Evolutionary conservation across 208 protist species (phyloP), one percentile per base, ranked within the genome.

Genomic region (Leishmania gerbilli): DNA sequence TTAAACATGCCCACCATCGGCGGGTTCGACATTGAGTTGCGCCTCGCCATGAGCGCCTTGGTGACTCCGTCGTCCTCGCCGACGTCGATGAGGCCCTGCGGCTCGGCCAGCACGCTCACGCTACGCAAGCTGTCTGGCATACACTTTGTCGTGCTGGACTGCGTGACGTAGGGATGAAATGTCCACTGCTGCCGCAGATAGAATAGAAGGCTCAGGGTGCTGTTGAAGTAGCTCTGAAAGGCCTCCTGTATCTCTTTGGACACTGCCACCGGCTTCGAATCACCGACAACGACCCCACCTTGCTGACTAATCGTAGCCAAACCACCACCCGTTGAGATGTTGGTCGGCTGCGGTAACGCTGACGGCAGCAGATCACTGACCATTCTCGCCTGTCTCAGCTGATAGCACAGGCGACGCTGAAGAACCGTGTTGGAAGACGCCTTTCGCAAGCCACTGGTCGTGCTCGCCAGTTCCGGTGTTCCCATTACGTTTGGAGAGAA

Each of bases 31-130:
- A 74, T 76, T 49, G 89, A 79, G 27, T 81, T 53, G 37, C 71
- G 74, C 49, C 78, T 53, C 71, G 79, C 81, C 21, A 92, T 71
- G 21, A 95, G 74, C 8, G 93, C 91, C 37, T 88, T 88, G 31
- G 93, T 95, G 51, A 95, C 89, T 55, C 89, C 87, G 82, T 95
- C 91, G 79, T 95, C 91, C 17, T 92, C 88, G 40, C 89, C 88
- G 19, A 82, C 78, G 64, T 93, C 85, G 2, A 92, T 69, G 8
- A 97, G 81, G 77, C 85, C 88, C 21, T 79, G 68, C 37, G 82
- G 71, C 42, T 84, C 81, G 24, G 84, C 93, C 74, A 97, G 87
- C 5, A 90, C 80, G 67, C 90, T 87, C 40, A 95, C 71, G 53
- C 82, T 82, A n/a, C 82, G 78, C 74, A 82, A 79, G 74, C 82